phyloP scores from a whole-genome alignment of 1,139 yeast genomes.

The Protomyces macrosporus region DNA sequence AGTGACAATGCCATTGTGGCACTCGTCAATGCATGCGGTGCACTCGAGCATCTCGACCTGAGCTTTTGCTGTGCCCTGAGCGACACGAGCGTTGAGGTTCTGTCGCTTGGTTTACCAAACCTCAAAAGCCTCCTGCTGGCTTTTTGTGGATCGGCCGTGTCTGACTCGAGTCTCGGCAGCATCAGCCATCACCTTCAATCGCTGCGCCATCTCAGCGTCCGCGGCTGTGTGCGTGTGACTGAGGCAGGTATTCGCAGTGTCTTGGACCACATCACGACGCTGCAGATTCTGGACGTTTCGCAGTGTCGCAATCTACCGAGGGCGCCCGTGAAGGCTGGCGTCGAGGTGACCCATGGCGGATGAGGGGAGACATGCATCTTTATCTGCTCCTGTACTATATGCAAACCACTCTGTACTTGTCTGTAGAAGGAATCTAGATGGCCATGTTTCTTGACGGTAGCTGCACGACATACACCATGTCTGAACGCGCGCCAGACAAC shows the following conservation, averaged over 20 bases:
- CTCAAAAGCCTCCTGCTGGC: conserved; percentile 54
- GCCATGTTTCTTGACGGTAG: no score
- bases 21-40: conserved; percentile 57
- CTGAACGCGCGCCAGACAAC: conserved; percentile 9
- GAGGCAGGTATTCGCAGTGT: conserved; percentile 67
- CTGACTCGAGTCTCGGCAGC: conserved; percentile 61
- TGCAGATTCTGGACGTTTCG: conserved; percentile 54
- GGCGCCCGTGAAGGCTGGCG: neutral
- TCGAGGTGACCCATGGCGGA: conserved; percentile 5
- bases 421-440: no score
- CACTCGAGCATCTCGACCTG: conserved; percentile 52
- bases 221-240: conserved; percentile 71
- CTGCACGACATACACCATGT: neutral
- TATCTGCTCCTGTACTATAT: no score
- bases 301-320: conserved; percentile 59
- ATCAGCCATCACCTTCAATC: conserved; percentile 53
- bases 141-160: conserved; percentile 75
- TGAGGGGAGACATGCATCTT: neutral
- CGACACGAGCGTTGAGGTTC: conserved; percentile 60
- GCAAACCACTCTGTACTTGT: no score
- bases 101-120: conserved; percentile 59
- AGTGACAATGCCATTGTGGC: conserved; percentile 61
- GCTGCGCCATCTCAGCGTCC: conserved; percentile 49
- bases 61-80: conserved; percentile 72
- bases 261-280: conserved; percentile 52